Conservation (phyloP, 176 grass and related monocot genomes). For the Sorghum bicolor region DNA sequence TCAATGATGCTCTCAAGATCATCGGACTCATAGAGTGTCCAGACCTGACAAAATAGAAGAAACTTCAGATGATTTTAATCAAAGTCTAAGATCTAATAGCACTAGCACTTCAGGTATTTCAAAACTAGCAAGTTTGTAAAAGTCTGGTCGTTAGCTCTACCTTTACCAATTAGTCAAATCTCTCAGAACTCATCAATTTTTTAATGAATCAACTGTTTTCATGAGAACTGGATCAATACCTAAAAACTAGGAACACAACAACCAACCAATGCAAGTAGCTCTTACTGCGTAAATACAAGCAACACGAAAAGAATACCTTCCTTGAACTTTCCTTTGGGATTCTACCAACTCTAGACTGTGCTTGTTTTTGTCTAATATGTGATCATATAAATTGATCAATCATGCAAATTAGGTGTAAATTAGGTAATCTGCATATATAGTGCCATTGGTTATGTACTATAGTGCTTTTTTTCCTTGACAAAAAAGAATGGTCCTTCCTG, state of each 20-base stretch:
- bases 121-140: neutral
- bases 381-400: neutral
- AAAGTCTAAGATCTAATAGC: neutral
- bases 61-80: neutral
- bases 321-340: neutral
- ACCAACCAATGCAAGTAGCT: conserved; percentile 1
- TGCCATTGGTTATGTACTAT: neutral
- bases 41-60: conserved; percentile 47
- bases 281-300: neutral
- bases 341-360: neutral
- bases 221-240: neutral
- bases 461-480: neutral
- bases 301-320: conserved; percentile 16
- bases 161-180: neutral
- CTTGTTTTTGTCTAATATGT: neutral
- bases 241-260: neutral
- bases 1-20: conserved; percentile 59
- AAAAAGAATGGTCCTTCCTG: conserved; percentile 3
- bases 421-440: neutral
- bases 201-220: neutral
- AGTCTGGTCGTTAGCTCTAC: neutral
- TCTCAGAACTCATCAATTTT: neutral
- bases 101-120: neutral
- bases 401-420: neutral
- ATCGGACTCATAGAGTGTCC: conserved; percentile 53